Evolutionary conservation across 179 eudicot species (phyloP).

Genomic region (Vitellaria paradoxa): DNA sequence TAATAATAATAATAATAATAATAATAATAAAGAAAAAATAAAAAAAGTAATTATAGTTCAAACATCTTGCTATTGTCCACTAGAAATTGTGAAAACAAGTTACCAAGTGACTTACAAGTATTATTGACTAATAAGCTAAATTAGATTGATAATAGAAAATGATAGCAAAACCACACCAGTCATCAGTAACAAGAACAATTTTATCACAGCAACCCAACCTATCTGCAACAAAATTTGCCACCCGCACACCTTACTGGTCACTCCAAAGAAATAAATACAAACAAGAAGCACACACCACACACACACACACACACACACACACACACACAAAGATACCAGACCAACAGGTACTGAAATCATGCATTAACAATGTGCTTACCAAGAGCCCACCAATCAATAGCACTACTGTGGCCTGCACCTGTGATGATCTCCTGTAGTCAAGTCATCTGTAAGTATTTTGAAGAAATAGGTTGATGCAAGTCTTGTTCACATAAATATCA

Average conservation of each 20-base stretch:
- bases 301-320: neutral
- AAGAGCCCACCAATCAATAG: constrained; percentile 98
- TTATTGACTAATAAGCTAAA: neutral
- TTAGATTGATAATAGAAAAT: neutral
- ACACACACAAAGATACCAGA: neutral
- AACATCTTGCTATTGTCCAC: neutral
- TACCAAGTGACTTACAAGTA: neutral
- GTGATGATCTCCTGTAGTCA: constrained; percentile 83
- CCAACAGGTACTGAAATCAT: neutral
- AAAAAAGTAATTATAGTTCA: neutral
- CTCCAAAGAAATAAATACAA: neutral
- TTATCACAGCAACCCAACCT: neutral
- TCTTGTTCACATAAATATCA: neutral
- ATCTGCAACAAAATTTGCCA: neutral
- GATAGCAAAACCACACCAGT: neutral
- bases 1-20: no score
- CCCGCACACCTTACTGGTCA: neutral
- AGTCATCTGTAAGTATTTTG: constrained; percentile 17
- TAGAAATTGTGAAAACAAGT: neutral
- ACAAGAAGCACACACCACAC: neutral
- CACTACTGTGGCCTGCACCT: constrained; percentile 88
- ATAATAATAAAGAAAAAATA: no score
- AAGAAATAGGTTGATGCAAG: neutral
- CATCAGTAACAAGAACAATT: neutral
- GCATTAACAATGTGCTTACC: constrained; percentile 45